Conservation (phyloP, 768 basidiomycete species). For the Psilocybe azurescens region DNA sequence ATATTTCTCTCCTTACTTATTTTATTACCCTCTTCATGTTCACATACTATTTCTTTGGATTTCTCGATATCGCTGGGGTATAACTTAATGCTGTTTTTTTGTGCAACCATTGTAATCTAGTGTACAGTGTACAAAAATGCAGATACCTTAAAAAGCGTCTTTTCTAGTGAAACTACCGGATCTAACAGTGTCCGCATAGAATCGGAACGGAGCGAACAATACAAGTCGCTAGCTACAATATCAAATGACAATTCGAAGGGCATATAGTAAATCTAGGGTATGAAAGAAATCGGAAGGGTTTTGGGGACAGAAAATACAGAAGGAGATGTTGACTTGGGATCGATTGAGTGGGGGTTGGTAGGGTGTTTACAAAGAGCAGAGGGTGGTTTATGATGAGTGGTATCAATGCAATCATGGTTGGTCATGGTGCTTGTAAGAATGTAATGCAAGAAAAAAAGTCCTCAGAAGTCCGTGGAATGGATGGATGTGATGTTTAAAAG, state of each 20-base stretch:
- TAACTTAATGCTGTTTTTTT: constrained; percentile 26
- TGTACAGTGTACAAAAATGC: constrained; percentile 33
- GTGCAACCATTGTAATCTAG: constrained; percentile 34
- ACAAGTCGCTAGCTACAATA: not conserved
- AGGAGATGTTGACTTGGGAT: constrained; percentile 1
- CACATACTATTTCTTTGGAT: constrained; percentile 3
- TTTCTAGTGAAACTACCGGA: not conserved
- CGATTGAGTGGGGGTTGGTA: not conserved
- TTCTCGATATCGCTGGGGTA: constrained; percentile 2
- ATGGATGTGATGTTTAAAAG: not conserved
- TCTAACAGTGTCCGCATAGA: not conserved
- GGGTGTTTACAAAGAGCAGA: not conserved
- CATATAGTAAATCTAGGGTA: not conserved
- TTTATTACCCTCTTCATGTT: not conserved
- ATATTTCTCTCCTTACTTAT: not conserved
- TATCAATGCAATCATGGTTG: not conserved
- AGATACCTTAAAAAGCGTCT: constrained; percentile 18
- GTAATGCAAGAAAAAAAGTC: not conserved
- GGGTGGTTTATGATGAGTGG: not conserved
- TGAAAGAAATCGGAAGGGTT: not conserved
- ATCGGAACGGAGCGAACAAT: not conserved
- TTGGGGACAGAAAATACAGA: constrained; percentile 12
- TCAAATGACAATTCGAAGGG: no score
- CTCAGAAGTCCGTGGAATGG: not conserved
- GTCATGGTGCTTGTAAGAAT: not conserved